These are phyloP conservation scores for Phaffia australis DNA, from an alignment of 768 basidiomycete species.

Conservation along the genomic window DNA sequence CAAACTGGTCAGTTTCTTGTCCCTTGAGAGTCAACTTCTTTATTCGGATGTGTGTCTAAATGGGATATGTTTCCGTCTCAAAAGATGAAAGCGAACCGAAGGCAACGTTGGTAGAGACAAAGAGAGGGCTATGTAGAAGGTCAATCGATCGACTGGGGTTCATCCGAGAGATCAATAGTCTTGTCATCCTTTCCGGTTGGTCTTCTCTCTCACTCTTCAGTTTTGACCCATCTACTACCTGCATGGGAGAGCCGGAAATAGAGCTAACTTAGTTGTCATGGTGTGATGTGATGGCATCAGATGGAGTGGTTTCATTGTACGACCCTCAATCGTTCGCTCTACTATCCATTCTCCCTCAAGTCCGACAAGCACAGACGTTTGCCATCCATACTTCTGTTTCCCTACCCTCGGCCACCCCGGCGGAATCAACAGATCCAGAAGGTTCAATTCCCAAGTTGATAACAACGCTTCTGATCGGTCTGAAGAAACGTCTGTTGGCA, in stretches of 20 bases:
- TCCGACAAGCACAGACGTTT: slow-evolving; percentile 74
- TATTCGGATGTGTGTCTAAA: slow-evolving; percentile 28
- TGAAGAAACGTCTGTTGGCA: slow-evolving; percentile 17
- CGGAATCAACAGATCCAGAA: slow-evolving; percentile 65
- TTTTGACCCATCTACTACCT: no score
- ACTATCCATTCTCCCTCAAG: slow-evolving; percentile 59
- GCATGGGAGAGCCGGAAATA: not conserved
- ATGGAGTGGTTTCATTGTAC: slow-evolving; percentile 60
- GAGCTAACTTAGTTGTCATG: no score
- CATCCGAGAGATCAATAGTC: slow-evolving; percentile 71
- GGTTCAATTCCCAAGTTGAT: slow-evolving; percentile 46
- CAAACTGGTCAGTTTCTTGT: slow-evolving; percentile 15
- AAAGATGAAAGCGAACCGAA: not conserved
- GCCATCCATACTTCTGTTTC: slow-evolving; percentile 56
- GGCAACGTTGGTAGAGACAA: slow-evolving; percentile 49
- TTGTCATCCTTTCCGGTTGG: slow-evolving; percentile 74
- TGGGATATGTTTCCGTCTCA: slow-evolving; percentile 3
- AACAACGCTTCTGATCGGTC: slow-evolving; percentile 74
- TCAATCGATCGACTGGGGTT: slow-evolving; percentile 81
- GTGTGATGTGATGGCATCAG: slow-evolving; percentile 41
- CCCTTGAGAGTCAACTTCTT: slow-evolving; percentile 16
- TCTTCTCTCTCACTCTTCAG: slow-evolving; percentile 1
- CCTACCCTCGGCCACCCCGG: slow-evolving; percentile 40
- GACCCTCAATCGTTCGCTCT: slow-evolving; percentile 63
- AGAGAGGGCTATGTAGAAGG: slow-evolving; percentile 53